Evolutionary conservation across 2,329 filamentous ascomycete genomes (phyloP).

Genomic region (Colletotrichum sojae): DNA sequence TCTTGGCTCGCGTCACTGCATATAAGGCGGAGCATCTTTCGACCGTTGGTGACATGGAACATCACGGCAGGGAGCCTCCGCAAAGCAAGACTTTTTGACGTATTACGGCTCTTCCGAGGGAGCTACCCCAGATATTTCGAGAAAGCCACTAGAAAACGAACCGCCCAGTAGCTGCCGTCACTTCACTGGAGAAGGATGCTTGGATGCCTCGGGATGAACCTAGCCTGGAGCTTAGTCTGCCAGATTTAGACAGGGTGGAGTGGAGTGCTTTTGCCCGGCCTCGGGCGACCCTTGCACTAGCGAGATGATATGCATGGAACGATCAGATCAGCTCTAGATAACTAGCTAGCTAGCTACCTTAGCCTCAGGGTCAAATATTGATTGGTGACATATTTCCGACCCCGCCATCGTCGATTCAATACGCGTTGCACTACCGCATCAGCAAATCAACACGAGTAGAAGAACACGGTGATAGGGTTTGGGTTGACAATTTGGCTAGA

Average conservation of each 20-base stretch:
- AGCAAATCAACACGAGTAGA: no score
- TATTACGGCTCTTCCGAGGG: not conserved
- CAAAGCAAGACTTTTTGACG: not conserved
- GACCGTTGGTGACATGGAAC: not conserved
- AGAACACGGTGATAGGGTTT: no score
- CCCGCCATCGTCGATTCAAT: no score
- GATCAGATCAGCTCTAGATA: not conserved
- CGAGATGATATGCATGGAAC: no score
- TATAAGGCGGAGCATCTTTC: constrained; percentile 2
- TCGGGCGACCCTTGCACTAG: no score
- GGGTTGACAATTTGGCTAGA: not conserved
- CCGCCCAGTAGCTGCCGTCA: no score
- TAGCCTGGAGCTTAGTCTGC: not conserved
- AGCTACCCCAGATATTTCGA: not conserved
- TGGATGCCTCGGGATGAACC: not conserved
- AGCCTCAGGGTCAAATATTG: no score
- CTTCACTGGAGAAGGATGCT: no score
- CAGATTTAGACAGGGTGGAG: no score
- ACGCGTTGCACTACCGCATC: no score
- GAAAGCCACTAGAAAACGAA: not conserved
- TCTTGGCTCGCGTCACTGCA: constrained; percentile 21
- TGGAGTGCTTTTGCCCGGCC: no score
- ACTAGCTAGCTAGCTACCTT: not conserved
- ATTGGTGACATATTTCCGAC: no score
- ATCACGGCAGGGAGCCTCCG: not conserved